Base-by-base conservation (phyloP, 2,329 filamentous ascomycete species). In the Colletotrichum sp. region DNA sequence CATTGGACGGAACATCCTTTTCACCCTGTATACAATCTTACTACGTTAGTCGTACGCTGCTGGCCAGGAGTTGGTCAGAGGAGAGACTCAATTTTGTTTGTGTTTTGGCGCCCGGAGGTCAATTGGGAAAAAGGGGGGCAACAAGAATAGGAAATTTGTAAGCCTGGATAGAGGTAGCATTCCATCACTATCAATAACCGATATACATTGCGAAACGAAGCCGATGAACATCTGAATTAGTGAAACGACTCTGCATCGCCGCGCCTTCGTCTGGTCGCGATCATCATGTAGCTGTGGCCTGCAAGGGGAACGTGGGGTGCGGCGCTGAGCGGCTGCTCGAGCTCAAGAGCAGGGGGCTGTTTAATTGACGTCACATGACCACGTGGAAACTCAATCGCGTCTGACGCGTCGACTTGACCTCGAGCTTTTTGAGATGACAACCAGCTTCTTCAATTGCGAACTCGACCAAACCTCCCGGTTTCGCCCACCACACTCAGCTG, bases 351-450 rank as follows among this genome's bases (percentile, higher is more conserved):
- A 52, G n/a, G 21, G 15, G 63, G 12, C 8, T 44, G 18, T 21
- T 64, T 57, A 69, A 49, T 76, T 52, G 30, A 69, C 36, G 72
- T 77, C 75, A 75, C 55, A n/a, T 76, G 74, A 76, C 26, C 34
- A 64, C 63, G 74, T 65, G 74, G 49, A 55, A 44, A n/a, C 21
- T 30, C 39, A 39, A 44, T 66, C 71, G 66, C 55, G 75, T 60
- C n/a, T 57, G 68, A 77, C 75, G 72, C 75, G 75, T 39, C 26
- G 18, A 68, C 21, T 15, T 24, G 30, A 63, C 57, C 26, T 63
- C 64, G 21, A 30, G 39, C 39, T 26, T 72, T 63, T 70, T 21
- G n/a, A 64, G 8, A 8, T 13, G 15, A 16, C 36, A 44, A 1
- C 2, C 62, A 64, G 39, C 55, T 73, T 73, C 30, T 13, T 64